Conservation (phyloP, 2,329 filamentous ascomycete genomes). For the Hymenoscyphus infarciens region DNA sequence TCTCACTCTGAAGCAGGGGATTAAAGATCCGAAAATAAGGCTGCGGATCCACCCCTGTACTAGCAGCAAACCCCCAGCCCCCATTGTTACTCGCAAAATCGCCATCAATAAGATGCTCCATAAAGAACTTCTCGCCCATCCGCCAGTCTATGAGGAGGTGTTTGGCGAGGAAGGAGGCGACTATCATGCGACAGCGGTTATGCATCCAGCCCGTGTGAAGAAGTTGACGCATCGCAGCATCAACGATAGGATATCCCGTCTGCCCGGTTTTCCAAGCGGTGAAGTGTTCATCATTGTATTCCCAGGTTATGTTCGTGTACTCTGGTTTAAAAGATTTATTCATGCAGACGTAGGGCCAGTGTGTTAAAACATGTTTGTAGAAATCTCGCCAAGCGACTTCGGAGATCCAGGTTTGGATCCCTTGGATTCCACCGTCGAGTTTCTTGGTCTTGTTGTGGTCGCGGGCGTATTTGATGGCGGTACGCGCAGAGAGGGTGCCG, state of each 20-base stretch:
- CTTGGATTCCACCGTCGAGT: slow-evolving; percentile 62
- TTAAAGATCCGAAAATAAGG: slow-evolving; percentile 93
- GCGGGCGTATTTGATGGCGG: slow-evolving; percentile 60
- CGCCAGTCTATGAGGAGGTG: slow-evolving; percentile 82
- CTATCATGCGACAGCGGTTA: slow-evolving; percentile 81
- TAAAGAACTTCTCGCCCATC: slow-evolving; percentile 76
- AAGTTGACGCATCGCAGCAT: slow-evolving; percentile 81
- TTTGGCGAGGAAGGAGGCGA: slow-evolving; percentile 76
- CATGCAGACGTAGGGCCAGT: slow-evolving; percentile 85
- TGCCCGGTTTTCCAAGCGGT: slow-evolving; percentile 68
- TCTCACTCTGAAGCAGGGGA: slow-evolving; percentile 78
- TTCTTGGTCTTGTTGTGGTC: slow-evolving; percentile 60
- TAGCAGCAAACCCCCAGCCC: slow-evolving; percentile 48
- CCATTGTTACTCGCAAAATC: slow-evolving; percentile 37
- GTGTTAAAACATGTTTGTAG: slow-evolving; percentile 77
- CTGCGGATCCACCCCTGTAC: slow-evolving; percentile 76
- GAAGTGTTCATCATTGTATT: slow-evolving; percentile 68
- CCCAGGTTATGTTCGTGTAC: slow-evolving; percentile 79
- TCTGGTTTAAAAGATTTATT: slow-evolving; percentile 78
- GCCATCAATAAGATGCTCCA: slow-evolving; percentile 56
- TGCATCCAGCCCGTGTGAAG: slow-evolving; percentile 71
- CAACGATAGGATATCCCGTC: slow-evolving; percentile 80
- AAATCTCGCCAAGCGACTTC: slow-evolving; percentile 87
- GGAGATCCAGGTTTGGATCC: slow-evolving; percentile 71
- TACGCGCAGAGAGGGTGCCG: slow-evolving; percentile 65